Percentiles rank a stretch among this genome's conserved stretches.
Evolutionary conservation across 2,329 filamentous ascomycete species (phyloP).

Genomic region (Cladosporium sp.): DNA sequence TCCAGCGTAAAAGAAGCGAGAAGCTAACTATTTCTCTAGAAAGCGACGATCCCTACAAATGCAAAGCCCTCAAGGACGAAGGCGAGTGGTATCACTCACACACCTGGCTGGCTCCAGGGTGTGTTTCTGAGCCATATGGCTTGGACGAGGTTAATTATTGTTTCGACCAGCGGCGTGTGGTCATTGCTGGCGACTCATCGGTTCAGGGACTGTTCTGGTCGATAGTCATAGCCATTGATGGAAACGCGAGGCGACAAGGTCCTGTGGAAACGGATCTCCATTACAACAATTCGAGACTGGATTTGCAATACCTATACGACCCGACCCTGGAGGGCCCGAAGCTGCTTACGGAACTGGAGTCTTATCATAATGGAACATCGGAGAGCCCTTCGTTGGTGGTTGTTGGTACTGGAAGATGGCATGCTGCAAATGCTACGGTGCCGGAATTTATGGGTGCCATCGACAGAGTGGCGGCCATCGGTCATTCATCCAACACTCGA

Average conservation of each 20-base stretch:
- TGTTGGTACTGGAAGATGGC: conserved; percentile 58
- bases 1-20: neutral
- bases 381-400: conserved; percentile 48
- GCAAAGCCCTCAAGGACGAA: conserved; percentile 51
- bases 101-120: conserved; percentile 62
- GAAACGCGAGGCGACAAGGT: conserved; percentile 38
- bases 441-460: conserved; percentile 50
- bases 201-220: conserved; percentile 63
- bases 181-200: conserved; percentile 63
- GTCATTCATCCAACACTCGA: conserved; percentile 18
- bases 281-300: conserved; percentile 48
- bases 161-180: conserved; percentile 52
- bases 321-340: conserved; percentile 58
- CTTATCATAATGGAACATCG: conserved; percentile 35
- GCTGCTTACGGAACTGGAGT: conserved; percentile 44
- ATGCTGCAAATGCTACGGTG: conserved; percentile 51
- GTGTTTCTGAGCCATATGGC: conserved; percentile 59
- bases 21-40: neutral
- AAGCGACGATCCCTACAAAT: conserved; percentile 53
- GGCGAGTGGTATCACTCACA: conserved; percentile 54
- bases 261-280: conserved; percentile 44
- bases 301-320: conserved; percentile 57
- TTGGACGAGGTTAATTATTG: conserved; percentile 55
- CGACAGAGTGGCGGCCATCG: conserved; percentile 42
- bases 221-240: conserved; percentile 51